These are phyloP conservation scores for Trichophyton verrucosum DNA, from an alignment of 2,329 filamentous ascomycete genomes.

Conservation along the genomic window DNA sequence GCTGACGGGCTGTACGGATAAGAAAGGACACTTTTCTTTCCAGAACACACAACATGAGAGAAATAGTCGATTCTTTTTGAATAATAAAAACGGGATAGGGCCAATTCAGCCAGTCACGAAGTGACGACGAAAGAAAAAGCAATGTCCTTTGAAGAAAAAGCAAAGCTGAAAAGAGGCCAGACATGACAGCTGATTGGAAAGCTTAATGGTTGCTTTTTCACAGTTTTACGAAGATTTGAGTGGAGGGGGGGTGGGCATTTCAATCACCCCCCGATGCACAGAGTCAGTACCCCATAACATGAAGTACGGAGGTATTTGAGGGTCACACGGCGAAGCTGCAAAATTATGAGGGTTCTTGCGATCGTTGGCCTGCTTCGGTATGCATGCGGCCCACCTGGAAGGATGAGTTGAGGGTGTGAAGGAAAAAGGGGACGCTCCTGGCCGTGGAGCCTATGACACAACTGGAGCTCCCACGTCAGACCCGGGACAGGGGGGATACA, in stretches of 20 bases:
- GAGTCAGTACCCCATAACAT: not conserved
- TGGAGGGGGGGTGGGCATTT: not conserved
- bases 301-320: not conserved
- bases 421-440: conserved; percentile 32
- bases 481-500: too few species aligned
- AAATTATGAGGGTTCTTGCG: too few species aligned
- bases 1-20: too few species aligned
- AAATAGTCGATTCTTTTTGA: not conserved
- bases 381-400: not conserved
- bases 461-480: conserved; percentile 39
- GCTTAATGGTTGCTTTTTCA: not conserved
- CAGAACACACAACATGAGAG: not conserved
- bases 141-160: not conserved
- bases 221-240: too few species aligned
- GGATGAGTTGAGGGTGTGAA: not conserved
- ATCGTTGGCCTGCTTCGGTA: not conserved
- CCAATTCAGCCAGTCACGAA: not conserved
- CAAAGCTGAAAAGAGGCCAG: not conserved
- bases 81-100: too few species aligned
- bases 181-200: not conserved
- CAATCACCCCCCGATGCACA: not conserved
- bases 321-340: not conserved
- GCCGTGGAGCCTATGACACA: conserved; percentile 41
- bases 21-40: not conserved
- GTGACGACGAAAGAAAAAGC: not conserved